phyloP scores from a whole-genome alignment of 2,329 filamentous ascomycete species.

The Esteya vermicola region DNA sequence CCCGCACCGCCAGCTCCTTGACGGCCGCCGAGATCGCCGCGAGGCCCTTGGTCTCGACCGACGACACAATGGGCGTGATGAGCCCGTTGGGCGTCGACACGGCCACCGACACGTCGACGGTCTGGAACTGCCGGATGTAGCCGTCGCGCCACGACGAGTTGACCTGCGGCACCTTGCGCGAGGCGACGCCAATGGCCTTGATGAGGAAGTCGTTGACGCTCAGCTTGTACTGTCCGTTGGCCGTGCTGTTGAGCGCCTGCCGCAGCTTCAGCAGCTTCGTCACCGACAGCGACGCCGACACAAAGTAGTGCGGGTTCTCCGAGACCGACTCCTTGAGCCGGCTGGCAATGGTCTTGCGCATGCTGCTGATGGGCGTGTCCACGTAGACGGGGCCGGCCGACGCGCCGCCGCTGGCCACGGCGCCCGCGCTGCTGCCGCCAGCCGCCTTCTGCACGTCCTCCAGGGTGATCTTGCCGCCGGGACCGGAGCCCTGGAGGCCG shows the following conservation, averaged over 20 bases:
- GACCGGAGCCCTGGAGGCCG: conserved; percentile 73
- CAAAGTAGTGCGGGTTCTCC: conserved; percentile 97
- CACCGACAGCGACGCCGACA: conserved; percentile 81
- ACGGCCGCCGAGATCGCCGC: conserved; percentile 76
- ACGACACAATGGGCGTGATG: conserved; percentile 94
- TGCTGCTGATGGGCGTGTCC: conserved; percentile 72
- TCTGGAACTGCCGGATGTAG: conserved; percentile 84
- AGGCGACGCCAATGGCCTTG: conserved; percentile 83
- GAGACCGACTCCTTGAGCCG: conserved; percentile 80
- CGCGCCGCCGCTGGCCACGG: conserved; percentile 35
- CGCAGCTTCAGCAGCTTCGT: conserved; percentile 93
- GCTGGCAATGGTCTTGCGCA: conserved; percentile 96
- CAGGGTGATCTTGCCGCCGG: conserved; percentile 76
- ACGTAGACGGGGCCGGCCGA: conserved; percentile 54
- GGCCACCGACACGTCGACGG: conserved; percentile 87
- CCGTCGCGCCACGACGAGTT: conserved; percentile 93
- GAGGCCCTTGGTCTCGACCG: conserved; percentile 74
- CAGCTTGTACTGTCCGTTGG: conserved; percentile 93
- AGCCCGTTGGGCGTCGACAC: conserved; percentile 86
- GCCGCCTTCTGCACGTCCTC: conserved; percentile 78
- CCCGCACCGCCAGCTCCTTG: conserved; percentile 95
- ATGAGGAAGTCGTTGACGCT: conserved; percentile 99
- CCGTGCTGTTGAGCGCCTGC: conserved; percentile 74
- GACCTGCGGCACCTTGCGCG: conserved; percentile 84
- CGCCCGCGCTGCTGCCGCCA: conserved; percentile 7